Evolutionary conservation across 441 rosid genomes (phyloP).

Genomic region (Bocquillonia castaneifolia): DNA sequence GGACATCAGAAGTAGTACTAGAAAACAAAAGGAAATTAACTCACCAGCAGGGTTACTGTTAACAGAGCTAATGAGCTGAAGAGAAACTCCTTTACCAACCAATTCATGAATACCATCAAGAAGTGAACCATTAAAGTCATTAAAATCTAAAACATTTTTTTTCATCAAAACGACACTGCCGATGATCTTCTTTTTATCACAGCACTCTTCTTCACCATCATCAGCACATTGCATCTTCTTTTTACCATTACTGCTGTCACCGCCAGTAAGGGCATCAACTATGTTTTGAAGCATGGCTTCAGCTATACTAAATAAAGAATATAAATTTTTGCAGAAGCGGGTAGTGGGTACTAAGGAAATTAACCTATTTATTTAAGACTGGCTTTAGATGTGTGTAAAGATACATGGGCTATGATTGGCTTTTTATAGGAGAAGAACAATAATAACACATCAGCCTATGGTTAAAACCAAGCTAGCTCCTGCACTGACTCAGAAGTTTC

Average conservation of each 20-base stretch:
- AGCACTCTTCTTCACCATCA: no score
- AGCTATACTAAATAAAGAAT: not conserved
- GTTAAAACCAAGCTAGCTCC: not conserved
- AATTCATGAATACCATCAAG: slow-evolving; percentile 62
- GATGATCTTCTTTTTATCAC: slow-evolving; percentile 33
- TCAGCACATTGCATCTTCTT: slow-evolving; percentile 18
- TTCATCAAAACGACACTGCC: slow-evolving; percentile 79
- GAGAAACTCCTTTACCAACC: slow-evolving; percentile 48
- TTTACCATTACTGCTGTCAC: slow-evolving; percentile 13
- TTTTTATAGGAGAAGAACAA: not conserved
- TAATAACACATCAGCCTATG: no score
- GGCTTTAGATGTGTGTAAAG: not conserved
- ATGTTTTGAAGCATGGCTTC: slow-evolving; percentile 30
- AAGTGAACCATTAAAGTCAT: slow-evolving; percentile 61
- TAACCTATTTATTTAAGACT: no score
- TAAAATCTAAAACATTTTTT: slow-evolving; percentile 76
- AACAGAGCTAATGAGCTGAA: slow-evolving; percentile 69
- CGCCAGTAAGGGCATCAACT: slow-evolving; percentile 30
- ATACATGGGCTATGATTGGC: not conserved
- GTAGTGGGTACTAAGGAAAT: not conserved
- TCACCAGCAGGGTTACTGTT: slow-evolving; percentile 41
- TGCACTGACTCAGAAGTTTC: not conserved
- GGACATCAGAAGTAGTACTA: no score
- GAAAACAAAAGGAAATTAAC: not conserved
- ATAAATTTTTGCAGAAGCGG: not conserved